A percentile compares a stretch with the other conserved stretches of the same genome.
Conservation (phyloP, 164 flowering plant genomes). For the Stephania japonica region DNA sequence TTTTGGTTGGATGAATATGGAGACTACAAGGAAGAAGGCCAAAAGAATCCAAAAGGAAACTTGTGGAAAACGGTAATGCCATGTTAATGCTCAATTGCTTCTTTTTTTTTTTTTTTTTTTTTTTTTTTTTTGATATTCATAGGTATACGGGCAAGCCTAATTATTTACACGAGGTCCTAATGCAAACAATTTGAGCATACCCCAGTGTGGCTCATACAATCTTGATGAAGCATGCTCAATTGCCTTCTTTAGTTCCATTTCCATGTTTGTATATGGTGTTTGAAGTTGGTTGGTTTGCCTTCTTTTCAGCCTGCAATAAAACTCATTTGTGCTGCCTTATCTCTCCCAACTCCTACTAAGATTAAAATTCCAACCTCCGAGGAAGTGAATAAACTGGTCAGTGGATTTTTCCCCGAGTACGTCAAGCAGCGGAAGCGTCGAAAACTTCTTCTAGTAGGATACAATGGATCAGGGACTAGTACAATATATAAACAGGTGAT, state of each 20-base stretch:
- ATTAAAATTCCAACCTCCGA: conserved; percentile 37
- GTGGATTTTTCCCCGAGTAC: conserved; percentile 50
- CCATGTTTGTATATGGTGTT: neutral
- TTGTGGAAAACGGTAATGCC: conserved; percentile 71
- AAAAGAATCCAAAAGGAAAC: conserved; percentile 76
- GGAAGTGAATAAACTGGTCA: conserved; percentile 31
- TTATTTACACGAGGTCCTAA: no score
- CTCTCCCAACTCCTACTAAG: conserved; percentile 81
- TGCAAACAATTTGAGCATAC: no score
- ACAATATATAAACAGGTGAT: conserved; percentile 90
- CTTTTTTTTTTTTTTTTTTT: no score
- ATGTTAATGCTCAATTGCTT: neutral
- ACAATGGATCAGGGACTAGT: conserved; percentile 77
- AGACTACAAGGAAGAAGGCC: conserved; percentile 93
- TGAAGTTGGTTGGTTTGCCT: conserved; percentile 1
- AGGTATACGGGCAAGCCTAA: no score
- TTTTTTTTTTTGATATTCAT: no score
- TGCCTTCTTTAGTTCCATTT: neutral
- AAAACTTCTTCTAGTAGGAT: conserved; percentile 81
- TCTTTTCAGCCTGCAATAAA: conserved; percentile 63
- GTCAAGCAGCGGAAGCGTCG: conserved; percentile 52
- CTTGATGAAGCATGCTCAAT: no score
- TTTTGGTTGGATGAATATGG: conserved; percentile 98
- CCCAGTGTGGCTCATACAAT: no score
- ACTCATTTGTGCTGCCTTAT: conserved; percentile 71